Evolutionary conservation across 139 green algal species (phyloP), one percentile per base, ranked within the genome.

Genomic region (Cymbomonas tetramitiformis): DNA sequence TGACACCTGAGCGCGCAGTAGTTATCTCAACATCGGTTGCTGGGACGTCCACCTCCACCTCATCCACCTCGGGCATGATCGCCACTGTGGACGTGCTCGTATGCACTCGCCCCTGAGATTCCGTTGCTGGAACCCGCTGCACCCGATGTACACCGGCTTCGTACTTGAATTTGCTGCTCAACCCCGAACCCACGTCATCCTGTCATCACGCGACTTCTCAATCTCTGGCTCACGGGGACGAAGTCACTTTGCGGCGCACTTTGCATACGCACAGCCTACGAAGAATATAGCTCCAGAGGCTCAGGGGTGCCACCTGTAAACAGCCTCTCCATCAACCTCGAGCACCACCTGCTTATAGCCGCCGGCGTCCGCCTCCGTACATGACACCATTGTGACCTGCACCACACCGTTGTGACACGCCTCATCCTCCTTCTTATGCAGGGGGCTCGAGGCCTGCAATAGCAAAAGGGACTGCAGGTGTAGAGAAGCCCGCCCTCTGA

Each of bases 81-180:
- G 82, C 82, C n/a, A 78, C 67, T 3, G 68, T 94, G 5, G 91
- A 88, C 0, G 91, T 93, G 43, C 80, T 94, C 6, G 91, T 98
- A 72, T 98, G 91, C 40, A 96, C 79, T 0, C 91, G 72, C 0
- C 91, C 91, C 7, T 71, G 62, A 1, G 83, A 72, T 69, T 99
- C 91, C 0, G 91, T 98, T 0, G 79, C 80, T 0, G 91, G 91
- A 38, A 99, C 91, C 2, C 91, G 76, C 77, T 99, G 92, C 56
- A 99, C 92, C 8, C 92, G 72, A 72, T 99, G 92, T 54, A 99
- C 86, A 10, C 92, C 92, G 5, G 79, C 82, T 71, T 99, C 91
- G 63, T 76, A 98, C 72, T 97, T 98, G 31, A 98, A 57, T 50
- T 76, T 73, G 32, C 39, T n/a, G n/a, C n/a, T n/a, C n/a, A n/a